These are phyloP conservation scores for Cladosporium sp. DNA, from an alignment of 2,329 filamentous ascomycete species.

Conservation along the genomic window DNA sequence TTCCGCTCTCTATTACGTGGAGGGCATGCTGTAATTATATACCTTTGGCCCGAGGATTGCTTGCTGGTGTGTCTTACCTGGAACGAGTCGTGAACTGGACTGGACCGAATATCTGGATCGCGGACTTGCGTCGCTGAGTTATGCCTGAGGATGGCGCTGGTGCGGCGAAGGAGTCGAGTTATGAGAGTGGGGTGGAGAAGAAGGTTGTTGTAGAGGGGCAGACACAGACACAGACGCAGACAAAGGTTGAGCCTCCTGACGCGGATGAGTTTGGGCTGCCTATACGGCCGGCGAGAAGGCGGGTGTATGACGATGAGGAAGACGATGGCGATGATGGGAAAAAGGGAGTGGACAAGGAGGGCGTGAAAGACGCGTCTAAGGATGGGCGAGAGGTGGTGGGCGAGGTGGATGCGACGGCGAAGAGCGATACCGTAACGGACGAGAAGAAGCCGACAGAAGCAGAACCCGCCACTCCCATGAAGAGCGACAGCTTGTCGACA, in stretches of 20 bases:
- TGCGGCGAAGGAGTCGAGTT: conserved; percentile 6
- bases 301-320: conserved; percentile 30
- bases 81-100: background rate
- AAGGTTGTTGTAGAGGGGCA: background rate
- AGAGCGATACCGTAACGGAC: background rate
- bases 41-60: background rate
- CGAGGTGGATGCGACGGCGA: background rate
- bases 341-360: background rate
- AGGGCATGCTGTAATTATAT: background rate
- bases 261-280: conserved; percentile 42
- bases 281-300: conserved; percentile 33
- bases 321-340: conserved; percentile 10
- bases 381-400: background rate
- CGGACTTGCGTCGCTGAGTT: background rate
- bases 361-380: background rate
- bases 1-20: background rate
- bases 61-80: conserved; percentile 4
- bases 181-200: background rate
- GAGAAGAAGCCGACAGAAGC: background rate
- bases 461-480: background rate
- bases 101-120: background rate
- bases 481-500: background rate
- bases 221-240: conserved; percentile 1
- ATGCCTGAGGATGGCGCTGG: conserved; percentile 17
- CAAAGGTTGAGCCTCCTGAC: conserved; percentile 21